These are phyloP conservation scores for Cadophora sp. DNA, from an alignment of 2,329 filamentous ascomycete species.

Conservation along the genomic window DNA sequence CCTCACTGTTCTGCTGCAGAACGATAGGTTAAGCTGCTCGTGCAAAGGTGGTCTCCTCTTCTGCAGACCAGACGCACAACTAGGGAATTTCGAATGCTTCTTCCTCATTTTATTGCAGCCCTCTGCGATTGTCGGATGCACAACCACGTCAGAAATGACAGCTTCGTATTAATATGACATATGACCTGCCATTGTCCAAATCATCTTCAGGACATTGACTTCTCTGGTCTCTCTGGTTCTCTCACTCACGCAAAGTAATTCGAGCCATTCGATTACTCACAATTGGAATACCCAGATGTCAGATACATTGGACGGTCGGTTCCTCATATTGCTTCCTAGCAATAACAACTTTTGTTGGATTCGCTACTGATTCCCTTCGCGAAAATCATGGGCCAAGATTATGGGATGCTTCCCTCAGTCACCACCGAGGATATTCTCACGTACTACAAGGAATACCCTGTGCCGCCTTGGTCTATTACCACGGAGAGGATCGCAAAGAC, in stretches of 20 bases:
- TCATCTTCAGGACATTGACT: not conserved
- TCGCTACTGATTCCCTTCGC: not conserved
- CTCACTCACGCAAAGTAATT: not conserved
- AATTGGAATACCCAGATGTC: not conserved
- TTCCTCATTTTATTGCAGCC: slow-evolving; percentile 6
- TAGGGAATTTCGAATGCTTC: slow-evolving; percentile 5
- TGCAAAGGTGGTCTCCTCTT: slow-evolving; percentile 3
- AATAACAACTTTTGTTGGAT: not conserved
- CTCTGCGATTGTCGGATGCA: slow-evolving; percentile 43
- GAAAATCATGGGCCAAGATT: not conserved
- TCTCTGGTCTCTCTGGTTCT: not conserved
- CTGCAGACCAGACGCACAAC: slow-evolving; percentile 9
- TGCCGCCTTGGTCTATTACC: slow-evolving; percentile 1
- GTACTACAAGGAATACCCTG: not conserved
- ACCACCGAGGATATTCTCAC: not conserved
- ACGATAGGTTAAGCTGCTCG: slow-evolving; percentile 17
- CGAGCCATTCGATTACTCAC: not conserved
- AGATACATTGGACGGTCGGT: not conserved
- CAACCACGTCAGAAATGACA: slow-evolving; percentile 51
- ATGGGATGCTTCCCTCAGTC: not conserved
- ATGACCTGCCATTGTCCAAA: slow-evolving; percentile 15
- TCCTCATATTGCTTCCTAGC: not conserved
- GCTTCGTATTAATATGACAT: slow-evolving; percentile 22
- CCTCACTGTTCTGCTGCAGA: not conserved
- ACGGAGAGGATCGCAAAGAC: not conserved